Evolutionary conservation across 441 rosid genomes (phyloP).

Genomic region (Pelargonium cotyledonis): DNA sequence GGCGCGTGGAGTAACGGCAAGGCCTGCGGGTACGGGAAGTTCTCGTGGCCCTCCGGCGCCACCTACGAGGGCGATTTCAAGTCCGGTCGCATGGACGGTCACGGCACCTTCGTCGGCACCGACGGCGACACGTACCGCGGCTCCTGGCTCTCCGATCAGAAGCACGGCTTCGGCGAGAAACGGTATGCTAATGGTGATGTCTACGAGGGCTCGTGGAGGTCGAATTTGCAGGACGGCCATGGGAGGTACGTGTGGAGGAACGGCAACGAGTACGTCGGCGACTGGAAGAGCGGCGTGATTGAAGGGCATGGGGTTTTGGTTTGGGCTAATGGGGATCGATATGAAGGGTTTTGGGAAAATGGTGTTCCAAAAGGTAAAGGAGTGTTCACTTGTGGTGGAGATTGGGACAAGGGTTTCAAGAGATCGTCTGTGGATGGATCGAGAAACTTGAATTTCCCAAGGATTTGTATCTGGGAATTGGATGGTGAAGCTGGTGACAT

Average conservation of each 20-base stretch:
- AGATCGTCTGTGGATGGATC: slow-evolving; percentile 27
- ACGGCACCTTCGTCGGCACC: slow-evolving; percentile 44
- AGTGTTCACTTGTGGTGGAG: slow-evolving; percentile 61
- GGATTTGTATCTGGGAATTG: slow-evolving; percentile 63
- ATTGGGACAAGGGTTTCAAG: slow-evolving; percentile 74
- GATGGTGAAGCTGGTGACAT: slow-evolving; percentile 33
- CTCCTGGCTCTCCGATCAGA: slow-evolving; percentile 38
- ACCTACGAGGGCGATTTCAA: slow-evolving; percentile 45
- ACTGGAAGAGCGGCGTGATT: slow-evolving; percentile 71
- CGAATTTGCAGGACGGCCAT: slow-evolving; percentile 74
- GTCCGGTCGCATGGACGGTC: slow-evolving; percentile 43
- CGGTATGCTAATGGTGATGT: slow-evolving; percentile 55
- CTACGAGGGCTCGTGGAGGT: slow-evolving; percentile 83
- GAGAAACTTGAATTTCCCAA: slow-evolving; percentile 24
- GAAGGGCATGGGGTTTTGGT: slow-evolving; percentile 76
- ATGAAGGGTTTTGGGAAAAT: slow-evolving; percentile 92
- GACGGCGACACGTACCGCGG: slow-evolving; percentile 44
- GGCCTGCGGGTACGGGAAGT: slow-evolving; percentile 40
- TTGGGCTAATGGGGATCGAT: slow-evolving; percentile 74
- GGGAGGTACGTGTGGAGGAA: slow-evolving; percentile 87
- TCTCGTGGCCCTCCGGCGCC: slow-evolving; percentile 50
- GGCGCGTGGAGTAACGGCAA: slow-evolving; percentile 50
- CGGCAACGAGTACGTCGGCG: slow-evolving; percentile 70
- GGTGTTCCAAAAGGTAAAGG: slow-evolving; percentile 90
- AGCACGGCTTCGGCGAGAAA: slow-evolving; percentile 46